Conservation (phyloP, 108 stramenopile species). For the Nitzschia sp. region DNA sequence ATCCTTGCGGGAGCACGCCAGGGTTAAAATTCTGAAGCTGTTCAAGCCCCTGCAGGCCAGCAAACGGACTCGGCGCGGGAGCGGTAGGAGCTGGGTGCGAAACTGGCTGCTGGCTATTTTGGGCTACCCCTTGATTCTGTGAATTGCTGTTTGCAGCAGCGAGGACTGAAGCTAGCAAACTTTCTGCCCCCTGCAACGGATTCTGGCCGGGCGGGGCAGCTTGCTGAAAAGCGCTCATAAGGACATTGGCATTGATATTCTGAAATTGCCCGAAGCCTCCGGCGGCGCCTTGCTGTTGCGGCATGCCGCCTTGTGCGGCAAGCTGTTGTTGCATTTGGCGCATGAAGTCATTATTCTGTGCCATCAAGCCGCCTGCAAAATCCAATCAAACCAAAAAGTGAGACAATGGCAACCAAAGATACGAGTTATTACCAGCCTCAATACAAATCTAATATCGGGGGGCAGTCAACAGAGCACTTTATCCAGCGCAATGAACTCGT, state of each 20-base stretch:
- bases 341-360: slow-evolving; percentile 5
- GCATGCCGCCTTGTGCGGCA: background rate
- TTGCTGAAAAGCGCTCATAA: slow-evolving; percentile 15
- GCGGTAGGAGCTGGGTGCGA: background rate
- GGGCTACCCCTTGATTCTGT: background rate
- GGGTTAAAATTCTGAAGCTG: slow-evolving; percentile 12
- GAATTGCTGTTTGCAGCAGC: slow-evolving; percentile 8
- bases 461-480: no score
- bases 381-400: background rate
- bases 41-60: slow-evolving; percentile 11
- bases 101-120: background rate
- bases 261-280: slow-evolving; percentile 11
- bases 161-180: slow-evolving; percentile 9
- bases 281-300: background rate
- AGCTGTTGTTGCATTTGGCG: slow-evolving; percentile 10
- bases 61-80: background rate
- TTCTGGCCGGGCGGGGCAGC: background rate
- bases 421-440: no score
- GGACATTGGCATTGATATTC: slow-evolving; percentile 10
- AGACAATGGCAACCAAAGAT: background rate
- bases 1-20: slow-evolving; percentile 2
- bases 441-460: no score
- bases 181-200: background rate
- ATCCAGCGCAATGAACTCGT: no score
- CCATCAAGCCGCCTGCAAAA: background rate